Evolutionary conservation across 441 rosid genomes (phyloP).

Genomic region (Theobroma grandiflorum): DNA sequence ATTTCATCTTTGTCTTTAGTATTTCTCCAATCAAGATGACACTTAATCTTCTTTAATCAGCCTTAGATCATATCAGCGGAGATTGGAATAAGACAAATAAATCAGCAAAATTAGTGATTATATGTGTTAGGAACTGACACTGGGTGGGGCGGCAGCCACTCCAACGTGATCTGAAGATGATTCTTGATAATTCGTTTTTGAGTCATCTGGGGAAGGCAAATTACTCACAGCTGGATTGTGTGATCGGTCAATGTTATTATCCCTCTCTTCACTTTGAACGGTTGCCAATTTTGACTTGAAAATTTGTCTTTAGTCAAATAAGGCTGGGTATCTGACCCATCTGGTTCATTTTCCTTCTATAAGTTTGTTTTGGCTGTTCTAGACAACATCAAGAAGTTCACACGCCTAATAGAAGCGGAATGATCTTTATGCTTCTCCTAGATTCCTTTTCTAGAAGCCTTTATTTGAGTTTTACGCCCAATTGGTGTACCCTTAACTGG

Average conservation of each 20-base stretch:
- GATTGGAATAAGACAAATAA: no score
- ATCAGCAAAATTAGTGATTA: no score
- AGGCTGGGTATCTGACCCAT: conserved; percentile 58
- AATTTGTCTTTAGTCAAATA: conserved; percentile 48
- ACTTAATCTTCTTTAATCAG: no score
- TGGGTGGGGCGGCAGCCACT: conserved; percentile 62
- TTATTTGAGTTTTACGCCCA: conserved; percentile 64
- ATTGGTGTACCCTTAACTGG: conserved; percentile 66
- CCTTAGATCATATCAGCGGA: no score
- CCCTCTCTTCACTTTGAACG: conserved; percentile 47
- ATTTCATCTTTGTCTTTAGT: no score
- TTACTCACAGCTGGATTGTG: conserved; percentile 48
- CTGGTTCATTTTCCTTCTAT: conserved; percentile 87
- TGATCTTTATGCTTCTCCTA: conserved; percentile 79
- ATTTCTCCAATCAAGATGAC: no score
- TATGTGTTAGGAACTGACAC: conserved; percentile 73
- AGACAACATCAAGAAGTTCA: conserved; percentile 90
- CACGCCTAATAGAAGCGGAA: conserved; percentile 63
- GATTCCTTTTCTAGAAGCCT: conserved; percentile 54
- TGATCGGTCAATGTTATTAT: conserved; percentile 42
- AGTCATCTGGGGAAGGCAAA: conserved; percentile 55
- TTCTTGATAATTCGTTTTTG: conserved; percentile 59
- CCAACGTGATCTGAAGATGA: conserved; percentile 60
- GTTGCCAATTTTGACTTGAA: conserved; percentile 46
- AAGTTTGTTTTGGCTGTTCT: conserved; percentile 90